Evolutionary conservation across 2,329 filamentous ascomycete genomes (phyloP).

Genomic region (Neonectria hederae): DNA sequence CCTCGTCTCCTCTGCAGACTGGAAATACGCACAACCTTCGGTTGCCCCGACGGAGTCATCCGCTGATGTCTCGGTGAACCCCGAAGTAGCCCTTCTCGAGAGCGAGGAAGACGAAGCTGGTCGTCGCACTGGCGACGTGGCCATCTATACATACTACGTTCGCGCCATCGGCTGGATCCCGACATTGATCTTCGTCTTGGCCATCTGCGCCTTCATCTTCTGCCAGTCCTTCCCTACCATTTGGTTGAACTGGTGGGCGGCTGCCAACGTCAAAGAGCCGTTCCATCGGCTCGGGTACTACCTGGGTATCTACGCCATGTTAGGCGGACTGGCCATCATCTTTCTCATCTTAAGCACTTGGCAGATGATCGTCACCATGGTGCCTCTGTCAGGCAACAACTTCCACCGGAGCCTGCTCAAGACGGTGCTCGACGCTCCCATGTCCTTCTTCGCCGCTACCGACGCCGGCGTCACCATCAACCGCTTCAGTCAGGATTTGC

Average conservation of each 20-base stretch:
- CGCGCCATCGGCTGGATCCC: conserved; percentile 41
- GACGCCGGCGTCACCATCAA: conserved; percentile 50
- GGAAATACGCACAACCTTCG: neutral
- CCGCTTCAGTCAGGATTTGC: conserved; percentile 52
- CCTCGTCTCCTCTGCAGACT: neutral
- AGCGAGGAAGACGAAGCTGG: conserved; percentile 6
- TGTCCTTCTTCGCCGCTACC: conserved; percentile 48
- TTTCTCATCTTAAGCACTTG: conserved; percentile 35
- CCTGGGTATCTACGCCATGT: conserved; percentile 36
- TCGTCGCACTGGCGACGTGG: conserved; percentile 33
- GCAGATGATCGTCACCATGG: conserved; percentile 42
- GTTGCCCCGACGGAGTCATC: neutral
- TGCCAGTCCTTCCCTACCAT: conserved; percentile 41
- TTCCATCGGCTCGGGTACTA: conserved; percentile 35
- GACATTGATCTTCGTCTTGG: conserved; percentile 29
- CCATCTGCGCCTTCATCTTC: conserved; percentile 39
- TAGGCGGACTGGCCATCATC: conserved; percentile 29
- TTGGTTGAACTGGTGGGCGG: conserved; percentile 43
- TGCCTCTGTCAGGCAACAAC: conserved; percentile 33
- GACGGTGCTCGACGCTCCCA: conserved; percentile 42
- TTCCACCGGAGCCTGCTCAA: conserved; percentile 35
- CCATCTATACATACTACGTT: conserved; percentile 42
- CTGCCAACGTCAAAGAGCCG: conserved; percentile 29
- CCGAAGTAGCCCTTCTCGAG: conserved; percentile 19
- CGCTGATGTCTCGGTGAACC: neutral